A percentile compares a stretch with the other conserved stretches of the same genome.
These are phyloP conservation scores for Neurospora sp. DNA, from an alignment of 495 filamentous ascomycete genomes.

Conservation along the genomic window DNA sequence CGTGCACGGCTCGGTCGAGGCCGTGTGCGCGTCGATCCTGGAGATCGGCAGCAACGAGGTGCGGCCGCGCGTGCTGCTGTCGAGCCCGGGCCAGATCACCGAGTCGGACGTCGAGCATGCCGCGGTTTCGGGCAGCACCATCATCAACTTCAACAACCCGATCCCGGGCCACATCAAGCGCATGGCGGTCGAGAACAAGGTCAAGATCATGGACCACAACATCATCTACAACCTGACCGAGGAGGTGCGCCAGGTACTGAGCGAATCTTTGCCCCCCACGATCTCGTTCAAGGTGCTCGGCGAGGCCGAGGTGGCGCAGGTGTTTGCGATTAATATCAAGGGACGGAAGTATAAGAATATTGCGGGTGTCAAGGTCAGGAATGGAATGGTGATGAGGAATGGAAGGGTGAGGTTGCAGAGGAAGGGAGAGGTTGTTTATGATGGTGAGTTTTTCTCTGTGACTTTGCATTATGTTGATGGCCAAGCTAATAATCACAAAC, in stretches of 20 bases:
- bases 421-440: constrained; percentile 54
- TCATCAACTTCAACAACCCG: constrained; percentile 80
- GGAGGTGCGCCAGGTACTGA: constrained; percentile 60
- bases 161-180: constrained; percentile 57
- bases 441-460: constrained; percentile 48
- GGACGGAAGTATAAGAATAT: constrained; percentile 57
- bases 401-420: constrained; percentile 63
- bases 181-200: constrained; percentile 56
- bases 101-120: constrained; percentile 89
- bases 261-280: constrained; percentile 52
- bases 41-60: constrained; percentile 78
- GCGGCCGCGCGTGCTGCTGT: constrained; percentile 62
- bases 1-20: constrained; percentile 86
- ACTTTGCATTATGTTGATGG: too few species aligned
- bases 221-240: constrained; percentile 90
- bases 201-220: constrained; percentile 73
- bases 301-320: constrained; percentile 75
- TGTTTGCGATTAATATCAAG: constrained; percentile 76
- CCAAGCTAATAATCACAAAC: neutral
- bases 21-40: constrained; percentile 62
- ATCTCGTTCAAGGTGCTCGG: constrained; percentile 62
- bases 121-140: constrained; percentile 53
- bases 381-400: constrained; percentile 55
- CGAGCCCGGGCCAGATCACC: constrained; percentile 63
- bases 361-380: constrained; percentile 81